Percentiles rank a stretch among this genome's conserved stretches.
phyloP scores from a whole-genome alignment of 257 asterid species.

The Knoxia roxburghii region DNA sequence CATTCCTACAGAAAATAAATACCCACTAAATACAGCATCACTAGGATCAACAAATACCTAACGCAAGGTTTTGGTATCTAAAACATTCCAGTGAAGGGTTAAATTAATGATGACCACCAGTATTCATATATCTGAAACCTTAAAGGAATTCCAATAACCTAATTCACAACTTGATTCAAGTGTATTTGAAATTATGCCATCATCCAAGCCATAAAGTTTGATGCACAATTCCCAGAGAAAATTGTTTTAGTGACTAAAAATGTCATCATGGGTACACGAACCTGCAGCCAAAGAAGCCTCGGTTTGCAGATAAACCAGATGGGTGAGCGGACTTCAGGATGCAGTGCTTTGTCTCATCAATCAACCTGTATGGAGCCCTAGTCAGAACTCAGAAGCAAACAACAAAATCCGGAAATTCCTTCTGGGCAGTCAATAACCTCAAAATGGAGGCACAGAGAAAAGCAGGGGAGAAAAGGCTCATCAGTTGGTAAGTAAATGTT shows the following conservation, averaged over 20 bases:
- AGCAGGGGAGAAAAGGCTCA: neutral
- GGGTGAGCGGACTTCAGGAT: constrained; percentile 95
- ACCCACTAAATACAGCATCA: neutral
- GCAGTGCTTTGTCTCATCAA: constrained; percentile 74
- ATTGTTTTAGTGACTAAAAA: neutral
- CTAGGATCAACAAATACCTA: neutral
- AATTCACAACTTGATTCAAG: neutral
- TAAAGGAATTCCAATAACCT: neutral
- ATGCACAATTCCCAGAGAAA: neutral
- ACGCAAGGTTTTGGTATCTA: neutral
- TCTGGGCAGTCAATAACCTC: neutral
- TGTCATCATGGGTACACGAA: constrained; percentile 17
- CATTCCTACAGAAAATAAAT: neutral
- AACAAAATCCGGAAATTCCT: neutral
- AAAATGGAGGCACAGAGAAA: neutral
- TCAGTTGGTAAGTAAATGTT: neutral
- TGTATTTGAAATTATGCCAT: neutral
- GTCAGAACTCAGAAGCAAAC: neutral
- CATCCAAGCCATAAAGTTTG: neutral
- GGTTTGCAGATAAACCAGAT: constrained; percentile 91
- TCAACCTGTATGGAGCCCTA: constrained; percentile 49
- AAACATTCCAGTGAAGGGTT: neutral
- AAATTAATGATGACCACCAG: neutral
- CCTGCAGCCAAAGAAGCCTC: constrained; percentile 99
- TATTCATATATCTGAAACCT: neutral